Conservation (phyloP, 371 early-diverging fungal genomes). For the Apophysomyces variabilis region DNA sequence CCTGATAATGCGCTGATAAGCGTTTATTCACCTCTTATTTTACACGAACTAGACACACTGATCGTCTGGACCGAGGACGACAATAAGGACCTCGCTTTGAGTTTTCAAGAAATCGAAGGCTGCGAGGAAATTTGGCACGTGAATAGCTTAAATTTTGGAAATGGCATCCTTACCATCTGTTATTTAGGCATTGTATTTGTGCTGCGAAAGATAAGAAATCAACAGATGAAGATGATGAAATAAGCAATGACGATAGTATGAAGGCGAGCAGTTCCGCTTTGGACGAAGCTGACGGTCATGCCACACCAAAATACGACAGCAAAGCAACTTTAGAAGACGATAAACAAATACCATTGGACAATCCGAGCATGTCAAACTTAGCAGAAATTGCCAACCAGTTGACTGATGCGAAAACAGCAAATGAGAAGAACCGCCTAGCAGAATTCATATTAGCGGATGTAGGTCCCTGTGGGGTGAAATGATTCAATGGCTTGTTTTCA, state of each 20-base stretch:
- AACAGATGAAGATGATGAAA: conserved; percentile 5
- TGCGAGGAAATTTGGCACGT: conserved; percentile 83
- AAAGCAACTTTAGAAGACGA: conserved; percentile 34
- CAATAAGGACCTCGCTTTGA: conserved; percentile 82
- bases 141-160: background rate
- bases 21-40: background rate
- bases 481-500: background rate
- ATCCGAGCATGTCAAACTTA: conserved; percentile 68
- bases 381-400: conserved; percentile 62
- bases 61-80: conserved; percentile 92
- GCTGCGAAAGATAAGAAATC: conserved; percentile 19
- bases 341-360: conserved; percentile 6
- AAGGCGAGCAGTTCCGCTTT: background rate
- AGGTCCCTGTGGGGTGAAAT: conserved; percentile 16
- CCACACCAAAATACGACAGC: conserved; percentile 22
- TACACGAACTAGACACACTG: conserved; percentile 68
- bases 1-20: background rate
- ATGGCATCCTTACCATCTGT: background rate
- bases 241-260: background rate
- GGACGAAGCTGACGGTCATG: conserved; percentile 29
- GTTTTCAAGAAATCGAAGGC: conserved; percentile 87
- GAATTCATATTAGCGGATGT: conserved; percentile 54
- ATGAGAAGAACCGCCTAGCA: conserved; percentile 58
- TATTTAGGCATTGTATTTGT: conserved; percentile 15
- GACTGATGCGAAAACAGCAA: conserved; percentile 42